A percentile compares a stretch with the other conserved stretches of the same genome.
phyloP scores from a whole-genome alignment of 148 eudicot species.

The Polygonum maritimum region DNA sequence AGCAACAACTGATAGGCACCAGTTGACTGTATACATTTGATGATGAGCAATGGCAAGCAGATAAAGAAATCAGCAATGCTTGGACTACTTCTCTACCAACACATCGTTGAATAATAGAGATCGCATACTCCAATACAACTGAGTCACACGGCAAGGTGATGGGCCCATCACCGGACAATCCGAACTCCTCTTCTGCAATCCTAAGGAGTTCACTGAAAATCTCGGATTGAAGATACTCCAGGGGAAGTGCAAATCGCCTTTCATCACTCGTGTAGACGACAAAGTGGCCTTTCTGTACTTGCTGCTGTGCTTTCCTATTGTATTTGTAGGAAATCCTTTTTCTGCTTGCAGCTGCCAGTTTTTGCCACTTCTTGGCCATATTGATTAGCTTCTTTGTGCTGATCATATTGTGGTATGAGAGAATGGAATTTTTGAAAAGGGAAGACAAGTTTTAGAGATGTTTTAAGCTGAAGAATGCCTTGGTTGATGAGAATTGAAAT shows the following conservation, averaged over 20 bases:
- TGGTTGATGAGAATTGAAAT: too few species aligned
- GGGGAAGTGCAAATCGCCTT: neutral
- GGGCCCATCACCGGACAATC: too few species aligned
- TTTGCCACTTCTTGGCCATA: conserved; percentile 6
- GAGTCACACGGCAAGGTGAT: conserved; percentile 11
- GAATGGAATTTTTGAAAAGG: too few species aligned
- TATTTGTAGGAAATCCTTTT: neutral
- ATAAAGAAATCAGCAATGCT: conserved; percentile 12
- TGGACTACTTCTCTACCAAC: conserved; percentile 14
- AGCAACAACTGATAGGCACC: neutral
- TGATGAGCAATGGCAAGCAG: neutral
- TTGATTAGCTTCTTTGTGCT: conserved; percentile 7
- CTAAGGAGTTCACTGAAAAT: too few species aligned
- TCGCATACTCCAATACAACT: conserved; percentile 14
- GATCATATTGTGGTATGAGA: neutral
- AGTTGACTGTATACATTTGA: neutral
- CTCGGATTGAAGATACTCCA: too few species aligned
- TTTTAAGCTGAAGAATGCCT: too few species aligned
- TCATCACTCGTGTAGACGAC: conserved; percentile 1
- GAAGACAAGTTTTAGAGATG: too few species aligned
- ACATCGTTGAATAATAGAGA: conserved; percentile 16
- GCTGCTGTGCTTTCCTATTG: neutral
- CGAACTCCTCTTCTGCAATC: too few species aligned
- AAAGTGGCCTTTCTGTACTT: neutral
- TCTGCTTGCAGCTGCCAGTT: conserved; percentile 1